Evolutionary conservation across 2,329 filamentous ascomycete species (phyloP).

Genomic region (Fusarium begoniae): DNA sequence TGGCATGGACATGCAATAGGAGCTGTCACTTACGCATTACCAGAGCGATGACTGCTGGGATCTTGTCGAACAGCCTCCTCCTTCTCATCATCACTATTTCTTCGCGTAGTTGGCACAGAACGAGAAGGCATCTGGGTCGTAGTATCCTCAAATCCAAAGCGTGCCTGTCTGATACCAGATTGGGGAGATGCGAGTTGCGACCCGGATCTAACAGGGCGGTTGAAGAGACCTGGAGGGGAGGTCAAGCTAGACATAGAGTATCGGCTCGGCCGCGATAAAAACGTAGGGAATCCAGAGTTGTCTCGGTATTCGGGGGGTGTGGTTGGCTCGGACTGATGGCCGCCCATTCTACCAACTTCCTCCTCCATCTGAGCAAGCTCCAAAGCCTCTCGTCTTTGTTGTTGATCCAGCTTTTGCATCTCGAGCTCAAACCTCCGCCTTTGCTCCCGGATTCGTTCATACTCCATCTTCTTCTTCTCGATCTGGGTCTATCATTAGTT

Average conservation of each 20-base stretch:
- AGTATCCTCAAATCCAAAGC: slow-evolving; percentile 62
- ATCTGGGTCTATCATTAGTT: slow-evolving; percentile 68
- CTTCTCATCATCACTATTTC: slow-evolving; percentile 92
- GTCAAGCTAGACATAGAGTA: slow-evolving; percentile 90
- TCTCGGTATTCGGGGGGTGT: slow-evolving; percentile 95
- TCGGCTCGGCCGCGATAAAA: slow-evolving; percentile 84
- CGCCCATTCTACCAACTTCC: slow-evolving; percentile 72
- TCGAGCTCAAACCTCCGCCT: slow-evolving; percentile 90
- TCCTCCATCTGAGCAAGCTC: slow-evolving; percentile 88
- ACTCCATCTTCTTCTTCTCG: slow-evolving; percentile 92
- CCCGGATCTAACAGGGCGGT: slow-evolving; percentile 77
- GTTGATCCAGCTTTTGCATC: slow-evolving; percentile 88
- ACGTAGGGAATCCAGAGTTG: slow-evolving; percentile 76
- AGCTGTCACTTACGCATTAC: slow-evolving; percentile 75
- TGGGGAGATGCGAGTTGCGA: slow-evolving; percentile 84
- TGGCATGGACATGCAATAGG: not conserved
- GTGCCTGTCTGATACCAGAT: slow-evolving; percentile 66
- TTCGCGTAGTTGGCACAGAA: slow-evolving; percentile 85
- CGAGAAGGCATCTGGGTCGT: slow-evolving; percentile 79
- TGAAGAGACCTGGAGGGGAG: slow-evolving; percentile 79
- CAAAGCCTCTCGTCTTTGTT: slow-evolving; percentile 82
- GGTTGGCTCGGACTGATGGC: slow-evolving; percentile 92
- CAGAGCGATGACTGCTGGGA: slow-evolving; percentile 76
- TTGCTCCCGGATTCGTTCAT: slow-evolving; percentile 89
- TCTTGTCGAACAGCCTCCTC: slow-evolving; percentile 76